Evolutionary conservation across 2,329 filamentous ascomycete species (phyloP).

Genomic region (Cercospora sesami): DNA sequence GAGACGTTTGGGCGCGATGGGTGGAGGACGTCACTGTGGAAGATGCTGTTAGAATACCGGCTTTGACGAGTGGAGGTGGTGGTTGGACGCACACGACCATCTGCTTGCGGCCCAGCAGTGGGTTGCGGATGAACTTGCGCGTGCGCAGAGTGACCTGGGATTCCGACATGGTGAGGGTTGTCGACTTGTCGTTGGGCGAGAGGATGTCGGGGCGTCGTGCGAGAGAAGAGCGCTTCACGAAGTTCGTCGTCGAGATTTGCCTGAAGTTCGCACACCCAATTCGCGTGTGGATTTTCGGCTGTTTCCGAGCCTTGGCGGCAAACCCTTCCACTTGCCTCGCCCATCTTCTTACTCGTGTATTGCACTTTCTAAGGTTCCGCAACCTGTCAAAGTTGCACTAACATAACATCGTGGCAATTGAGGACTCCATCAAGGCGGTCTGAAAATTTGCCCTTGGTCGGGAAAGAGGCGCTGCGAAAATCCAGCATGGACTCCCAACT

Average conservation of each 20-base stretch:
- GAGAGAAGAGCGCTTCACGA: slow-evolving; percentile 11
- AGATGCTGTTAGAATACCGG: slow-evolving; percentile 26
- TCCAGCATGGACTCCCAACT: slow-evolving; percentile 37
- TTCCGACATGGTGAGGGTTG: slow-evolving; percentile 75
- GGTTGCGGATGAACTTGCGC: slow-evolving; percentile 99
- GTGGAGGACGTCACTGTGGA: slow-evolving; percentile 93
- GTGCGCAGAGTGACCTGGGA: slow-evolving; percentile 67
- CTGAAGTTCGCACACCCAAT: slow-evolving; percentile 4
- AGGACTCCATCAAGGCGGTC: neutral
- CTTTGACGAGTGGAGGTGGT: slow-evolving; percentile 2
- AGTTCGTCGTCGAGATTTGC: slow-evolving; percentile 6
- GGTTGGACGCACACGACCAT: slow-evolving; percentile 78
- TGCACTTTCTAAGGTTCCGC: neutral
- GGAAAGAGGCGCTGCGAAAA: neutral
- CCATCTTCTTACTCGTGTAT: neutral
- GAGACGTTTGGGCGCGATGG: slow-evolving; percentile 97
- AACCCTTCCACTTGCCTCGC: neutral
- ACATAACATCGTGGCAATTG: neutral
- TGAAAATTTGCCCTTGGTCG: neutral
- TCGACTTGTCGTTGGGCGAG: slow-evolving; percentile 13
- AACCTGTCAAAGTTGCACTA: neutral
- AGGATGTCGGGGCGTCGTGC: slow-evolving; percentile 11
- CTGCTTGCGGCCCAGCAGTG: slow-evolving; percentile 97
- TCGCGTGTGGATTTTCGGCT: slow-evolving; percentile 2
- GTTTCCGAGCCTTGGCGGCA: slow-evolving; percentile 1